These are phyloP conservation scores for Aspergillus ruber DNA, from an alignment of 2,329 filamentous ascomycete genomes.

Conservation along the genomic window DNA sequence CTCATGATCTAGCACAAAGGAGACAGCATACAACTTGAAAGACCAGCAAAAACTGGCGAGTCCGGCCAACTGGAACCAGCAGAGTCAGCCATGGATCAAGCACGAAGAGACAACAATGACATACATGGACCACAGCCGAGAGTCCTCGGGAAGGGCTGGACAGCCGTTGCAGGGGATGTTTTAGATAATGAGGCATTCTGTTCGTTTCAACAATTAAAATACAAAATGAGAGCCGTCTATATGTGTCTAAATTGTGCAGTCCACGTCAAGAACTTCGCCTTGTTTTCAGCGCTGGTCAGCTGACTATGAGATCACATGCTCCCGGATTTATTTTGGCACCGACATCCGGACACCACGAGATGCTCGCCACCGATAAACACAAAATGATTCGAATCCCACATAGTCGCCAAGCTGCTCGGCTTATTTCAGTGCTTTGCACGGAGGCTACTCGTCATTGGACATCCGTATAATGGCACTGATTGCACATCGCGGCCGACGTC, in stretches of 20 bases:
- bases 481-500: not conserved
- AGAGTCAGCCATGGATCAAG: slow-evolving; percentile 13
- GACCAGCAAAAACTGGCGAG: slow-evolving; percentile 39
- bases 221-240: too few relatives aligned
- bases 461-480: not conserved
- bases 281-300: too few relatives aligned
- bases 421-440: too few relatives aligned
- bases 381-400: too few relatives aligned
- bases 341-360: too few relatives aligned
- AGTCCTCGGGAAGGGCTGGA: slow-evolving; percentile 37
- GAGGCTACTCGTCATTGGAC: too few relatives aligned
- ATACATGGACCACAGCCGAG: slow-evolving; percentile 38
- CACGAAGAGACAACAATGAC: slow-evolving; percentile 1
- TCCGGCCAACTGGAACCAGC: slow-evolving; percentile 26
- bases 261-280: too few relatives aligned
- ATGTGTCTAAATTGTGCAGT: not conserved
- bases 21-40: slow-evolving; percentile 38
- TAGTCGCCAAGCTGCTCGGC: too few relatives aligned
- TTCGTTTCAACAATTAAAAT: not conserved
- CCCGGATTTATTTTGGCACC: too few relatives aligned
- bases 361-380: too few relatives aligned
- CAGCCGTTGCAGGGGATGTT: slow-evolving; percentile 40
- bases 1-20: not conserved
- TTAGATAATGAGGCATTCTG: slow-evolving; percentile 4
- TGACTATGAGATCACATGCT: too few relatives aligned